A percentile compares a stretch with the other conserved stretches of the same genome.
phyloP scores from a whole-genome alignment of 2,329 filamentous ascomycete species.

The Verticillium isaacii region DNA sequence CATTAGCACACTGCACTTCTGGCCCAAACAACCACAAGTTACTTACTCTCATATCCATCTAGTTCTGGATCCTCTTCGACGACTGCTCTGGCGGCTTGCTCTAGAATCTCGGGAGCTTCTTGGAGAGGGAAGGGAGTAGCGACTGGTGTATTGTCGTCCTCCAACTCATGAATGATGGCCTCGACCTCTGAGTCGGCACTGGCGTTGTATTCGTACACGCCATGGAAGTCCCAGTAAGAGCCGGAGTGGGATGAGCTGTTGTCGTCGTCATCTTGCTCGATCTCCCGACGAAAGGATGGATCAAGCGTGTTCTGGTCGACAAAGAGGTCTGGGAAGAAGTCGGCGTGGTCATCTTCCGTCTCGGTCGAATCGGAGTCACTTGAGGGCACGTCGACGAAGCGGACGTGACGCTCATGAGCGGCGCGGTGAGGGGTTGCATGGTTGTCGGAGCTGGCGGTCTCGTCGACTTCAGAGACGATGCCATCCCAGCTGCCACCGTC shows the following conservation, averaged over 20 bases:
- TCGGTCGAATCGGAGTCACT: constrained; percentile 65
- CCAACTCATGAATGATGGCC: constrained; percentile 28
- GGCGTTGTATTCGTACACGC: constrained; percentile 34
- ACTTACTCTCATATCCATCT: constrained; percentile 59
- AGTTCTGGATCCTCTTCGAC: constrained; percentile 32
- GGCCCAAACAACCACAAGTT: neutral
- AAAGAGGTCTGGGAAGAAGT: constrained; percentile 75
- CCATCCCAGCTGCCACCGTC: constrained; percentile 52
- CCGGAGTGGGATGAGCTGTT: constrained; percentile 52
- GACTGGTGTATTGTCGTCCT: constrained; percentile 36
- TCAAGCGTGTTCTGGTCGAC: constrained; percentile 70
- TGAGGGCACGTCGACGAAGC: constrained; percentile 63
- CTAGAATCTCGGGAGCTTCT: constrained; percentile 15
- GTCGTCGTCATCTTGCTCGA: constrained; percentile 59
- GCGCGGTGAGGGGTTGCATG: constrained; percentile 21
- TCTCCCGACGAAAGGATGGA: constrained; percentile 66
- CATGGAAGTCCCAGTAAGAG: constrained; percentile 61
- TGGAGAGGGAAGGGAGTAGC: constrained; percentile 31
- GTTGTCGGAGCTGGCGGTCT: constrained; percentile 37
- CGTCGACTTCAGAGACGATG: constrained; percentile 43
- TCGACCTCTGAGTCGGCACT: constrained; percentile 37
- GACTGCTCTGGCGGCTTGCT: constrained; percentile 16
- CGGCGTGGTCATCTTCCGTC: constrained; percentile 55
- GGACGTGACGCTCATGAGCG: constrained; percentile 59
- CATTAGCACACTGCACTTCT: constrained; percentile 4